These are phyloP conservation scores for Gynandropsis gynandra DNA, from an alignment of 345 rosid genomes.

Conservation along the genomic window DNA sequence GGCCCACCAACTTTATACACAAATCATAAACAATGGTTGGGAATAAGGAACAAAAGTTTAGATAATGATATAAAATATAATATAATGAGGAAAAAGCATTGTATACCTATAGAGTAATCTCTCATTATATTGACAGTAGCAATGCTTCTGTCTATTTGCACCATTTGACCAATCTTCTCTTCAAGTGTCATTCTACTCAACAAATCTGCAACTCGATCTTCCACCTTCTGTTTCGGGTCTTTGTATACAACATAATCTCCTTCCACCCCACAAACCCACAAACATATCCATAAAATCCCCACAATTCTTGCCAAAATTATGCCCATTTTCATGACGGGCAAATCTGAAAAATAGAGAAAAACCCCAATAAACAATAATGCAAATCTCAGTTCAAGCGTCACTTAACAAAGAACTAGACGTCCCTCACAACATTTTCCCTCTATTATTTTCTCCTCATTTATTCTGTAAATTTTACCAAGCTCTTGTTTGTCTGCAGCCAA, in stretches of 20 bases:
- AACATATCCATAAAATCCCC: slow-evolving; percentile 24
- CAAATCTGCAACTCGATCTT: slow-evolving; percentile 38
- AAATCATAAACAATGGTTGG: slow-evolving; percentile 2
- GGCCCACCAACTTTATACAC: not conserved
- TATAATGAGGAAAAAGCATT: not conserved
- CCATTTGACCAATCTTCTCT: slow-evolving; percentile 63
- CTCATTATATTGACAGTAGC: slow-evolving; percentile 38
- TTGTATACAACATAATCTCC: slow-evolving; percentile 40
- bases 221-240: slow-evolving; percentile 39
- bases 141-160: slow-evolving; percentile 43
- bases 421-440: not conserved
- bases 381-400: slow-evolving; percentile 9
- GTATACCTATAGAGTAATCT: slow-evolving; percentile 41
- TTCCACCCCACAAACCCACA: slow-evolving; percentile 27
- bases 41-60: not conserved
- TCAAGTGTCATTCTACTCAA: slow-evolving; percentile 41
- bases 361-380: slow-evolving; percentile 12
- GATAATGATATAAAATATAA: not conserved
- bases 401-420: slow-evolving; percentile 1
- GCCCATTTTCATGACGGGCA: slow-evolving; percentile 22
- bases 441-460: not conserved
- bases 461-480: not conserved
- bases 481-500: slow-evolving; percentile 13
- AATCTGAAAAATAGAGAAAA: slow-evolving; percentile 7
- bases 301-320: slow-evolving; percentile 18